These are phyloP conservation scores for Vigna radiata DNA, from an alignment of 306 rosid species.

Conservation along the genomic window DNA sequence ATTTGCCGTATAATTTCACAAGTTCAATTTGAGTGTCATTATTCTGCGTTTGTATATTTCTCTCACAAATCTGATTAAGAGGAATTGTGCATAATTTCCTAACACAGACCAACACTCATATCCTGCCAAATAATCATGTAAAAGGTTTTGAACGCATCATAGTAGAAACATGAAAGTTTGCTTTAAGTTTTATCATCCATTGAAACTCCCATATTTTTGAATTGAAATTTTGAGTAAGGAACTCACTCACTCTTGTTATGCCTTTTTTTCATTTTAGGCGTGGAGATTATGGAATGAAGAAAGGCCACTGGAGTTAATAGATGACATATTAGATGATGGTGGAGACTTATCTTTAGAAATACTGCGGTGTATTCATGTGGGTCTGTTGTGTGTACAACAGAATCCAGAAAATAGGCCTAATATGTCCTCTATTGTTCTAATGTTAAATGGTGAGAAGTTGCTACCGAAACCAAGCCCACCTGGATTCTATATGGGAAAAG, in stretches of 20 bases:
- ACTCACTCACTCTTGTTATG: background rate
- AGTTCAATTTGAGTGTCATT: too few relatives aligned
- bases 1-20: too few relatives aligned
- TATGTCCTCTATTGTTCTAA: constrained; percentile 1
- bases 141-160: background rate
- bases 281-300: constrained; percentile 5
- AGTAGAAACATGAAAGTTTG: background rate
- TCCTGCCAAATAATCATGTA: background rate
- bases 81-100: too few relatives aligned
- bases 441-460: background rate
- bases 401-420: constrained; percentile 3
- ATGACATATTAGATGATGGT: background rate
- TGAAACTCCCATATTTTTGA: too few relatives aligned
- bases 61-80: too few relatives aligned
- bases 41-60: too few relatives aligned
- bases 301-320: background rate
- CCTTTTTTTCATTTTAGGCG: background rate
- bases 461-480: background rate
- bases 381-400: background rate
- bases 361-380: background rate
- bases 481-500: background rate
- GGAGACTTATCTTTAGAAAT: background rate
- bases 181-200: too few relatives aligned
- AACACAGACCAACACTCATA: background rate
- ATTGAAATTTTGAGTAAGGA: background rate